Conservation (phyloP, 2,329 filamentous ascomycete species). For the Lizonia empirigonia region DNA sequence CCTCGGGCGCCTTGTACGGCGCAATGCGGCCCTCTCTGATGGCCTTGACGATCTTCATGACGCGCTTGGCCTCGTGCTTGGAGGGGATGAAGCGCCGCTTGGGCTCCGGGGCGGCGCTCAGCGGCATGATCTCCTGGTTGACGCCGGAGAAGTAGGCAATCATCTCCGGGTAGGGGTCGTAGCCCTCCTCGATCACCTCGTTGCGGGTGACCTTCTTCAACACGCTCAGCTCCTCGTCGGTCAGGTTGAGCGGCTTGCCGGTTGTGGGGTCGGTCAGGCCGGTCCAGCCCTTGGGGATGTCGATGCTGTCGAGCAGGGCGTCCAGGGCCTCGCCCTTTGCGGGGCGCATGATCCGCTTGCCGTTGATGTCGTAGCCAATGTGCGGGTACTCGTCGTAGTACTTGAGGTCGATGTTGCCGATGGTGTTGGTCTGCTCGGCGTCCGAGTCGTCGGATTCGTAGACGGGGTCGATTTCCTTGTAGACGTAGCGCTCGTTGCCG, state of each 20-base stretch:
- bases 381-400: constrained; percentile 99
- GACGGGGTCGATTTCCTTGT: constrained; percentile 89
- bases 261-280: constrained; percentile 92
- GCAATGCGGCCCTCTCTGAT: constrained; percentile 93
- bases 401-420: constrained; percentile 89
- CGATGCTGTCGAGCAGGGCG: constrained; percentile 92
- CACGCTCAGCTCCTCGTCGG: constrained; percentile 84
- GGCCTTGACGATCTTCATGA: constrained; percentile 96
- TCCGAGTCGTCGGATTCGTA: constrained; percentile 97
- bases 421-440: constrained; percentile 81
- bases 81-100: constrained; percentile 95
- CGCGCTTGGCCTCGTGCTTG: constrained; percentile 92
- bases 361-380: constrained; percentile 98
- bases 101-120: constrained; percentile 92
- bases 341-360: constrained; percentile 95
- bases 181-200: constrained; percentile 83
- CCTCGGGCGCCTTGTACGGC: constrained; percentile 81
- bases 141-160: constrained; percentile 88
- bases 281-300: constrained; percentile 96
- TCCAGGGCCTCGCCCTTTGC: constrained; percentile 93
- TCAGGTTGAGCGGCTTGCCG: constrained; percentile 88
- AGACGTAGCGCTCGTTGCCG: constrained; percentile 87
- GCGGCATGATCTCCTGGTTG: constrained; percentile 88
- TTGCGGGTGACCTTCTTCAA: constrained; percentile 87
- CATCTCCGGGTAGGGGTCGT: constrained; percentile 91